These are phyloP conservation scores for Sanguinoderma infundibulare DNA, from an alignment of 1,284 basidiomycete genomes.

Conservation along the genomic window DNA sequence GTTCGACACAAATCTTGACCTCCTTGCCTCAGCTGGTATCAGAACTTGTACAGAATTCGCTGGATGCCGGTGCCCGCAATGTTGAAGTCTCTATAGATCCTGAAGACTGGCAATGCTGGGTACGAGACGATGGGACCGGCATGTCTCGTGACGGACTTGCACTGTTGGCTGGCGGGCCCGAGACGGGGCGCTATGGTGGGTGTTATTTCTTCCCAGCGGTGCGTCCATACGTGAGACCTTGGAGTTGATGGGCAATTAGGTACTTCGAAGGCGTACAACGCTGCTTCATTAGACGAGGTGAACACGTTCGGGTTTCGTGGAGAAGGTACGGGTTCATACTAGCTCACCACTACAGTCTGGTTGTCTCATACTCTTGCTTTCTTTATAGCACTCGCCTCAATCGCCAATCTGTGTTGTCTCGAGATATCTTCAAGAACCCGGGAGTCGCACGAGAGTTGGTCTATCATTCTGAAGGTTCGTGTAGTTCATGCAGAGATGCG, in stretches of 20 bases:
- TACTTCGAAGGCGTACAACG: slow-evolving; percentile 72
- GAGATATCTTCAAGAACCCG: slow-evolving; percentile 78
- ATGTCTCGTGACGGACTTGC: slow-evolving; percentile 65
- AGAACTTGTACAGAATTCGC: slow-evolving; percentile 85
- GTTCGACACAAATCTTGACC: slow-evolving; percentile 84
- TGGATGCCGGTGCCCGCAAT: slow-evolving; percentile 68
- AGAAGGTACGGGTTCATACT: slow-evolving; percentile 63
- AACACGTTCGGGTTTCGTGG: slow-evolving; percentile 87
- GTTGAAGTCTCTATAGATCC: slow-evolving; percentile 71
- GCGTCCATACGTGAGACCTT: background rate
- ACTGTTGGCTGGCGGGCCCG: slow-evolving; percentile 53
- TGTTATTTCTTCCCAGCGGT: slow-evolving; percentile 1
- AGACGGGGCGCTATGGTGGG: slow-evolving; percentile 71
- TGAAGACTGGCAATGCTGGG: slow-evolving; percentile 78
- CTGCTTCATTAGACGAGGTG: slow-evolving; percentile 51
- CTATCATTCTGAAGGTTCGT: slow-evolving; percentile 75
- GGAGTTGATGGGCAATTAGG: slow-evolving; percentile 40
- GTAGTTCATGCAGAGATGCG: background rate
- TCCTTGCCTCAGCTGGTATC: slow-evolving; percentile 78
- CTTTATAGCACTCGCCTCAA: slow-evolving; percentile 76
- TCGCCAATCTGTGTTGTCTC: slow-evolving; percentile 72
- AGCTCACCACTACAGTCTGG: background rate
- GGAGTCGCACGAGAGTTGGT: slow-evolving; percentile 63
- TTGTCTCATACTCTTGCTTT: background rate
- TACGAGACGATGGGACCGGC: slow-evolving; percentile 83